These are phyloP conservation scores for Leishmania aethiopica DNA, from an alignment of 208 protist genomes.

Conservation along the genomic window DNA sequence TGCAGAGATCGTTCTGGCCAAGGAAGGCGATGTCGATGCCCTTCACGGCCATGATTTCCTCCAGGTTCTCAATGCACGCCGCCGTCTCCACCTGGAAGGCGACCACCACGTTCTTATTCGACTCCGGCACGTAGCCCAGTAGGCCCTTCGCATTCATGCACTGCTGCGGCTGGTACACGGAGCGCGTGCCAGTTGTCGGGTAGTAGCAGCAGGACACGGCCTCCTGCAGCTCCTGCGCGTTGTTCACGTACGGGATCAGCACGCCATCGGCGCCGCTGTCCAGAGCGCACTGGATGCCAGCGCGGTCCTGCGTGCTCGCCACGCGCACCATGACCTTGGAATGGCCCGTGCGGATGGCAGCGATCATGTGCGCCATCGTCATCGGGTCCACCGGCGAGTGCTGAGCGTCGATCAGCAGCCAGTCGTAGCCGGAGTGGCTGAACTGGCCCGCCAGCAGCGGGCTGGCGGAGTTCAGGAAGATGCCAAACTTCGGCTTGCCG, in stretches of 20 bases:
- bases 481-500: slow-evolving; percentile 82
- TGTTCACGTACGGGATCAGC: slow-evolving; percentile 87
- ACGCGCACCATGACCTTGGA: slow-evolving; percentile 78
- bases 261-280: slow-evolving; percentile 79
- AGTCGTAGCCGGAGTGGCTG: slow-evolving; percentile 84
- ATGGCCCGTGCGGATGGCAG: slow-evolving; percentile 64
- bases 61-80: slow-evolving; percentile 79
- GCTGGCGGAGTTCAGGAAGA: slow-evolving; percentile 79
- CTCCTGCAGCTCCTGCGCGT: slow-evolving; percentile 66
- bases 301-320: slow-evolving; percentile 67
- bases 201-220: slow-evolving; percentile 85
- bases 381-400: slow-evolving; percentile 68
- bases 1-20: slow-evolving; percentile 84
- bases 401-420: slow-evolving; percentile 80
- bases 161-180: slow-evolving; percentile 80
- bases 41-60: slow-evolving; percentile 81
- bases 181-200: slow-evolving; percentile 73
- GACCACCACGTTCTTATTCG: slow-evolving; percentile 81
- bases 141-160: slow-evolving; percentile 79
- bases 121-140: slow-evolving; percentile 73
- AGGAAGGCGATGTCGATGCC: slow-evolving; percentile 84
- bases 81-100: slow-evolving; percentile 85
- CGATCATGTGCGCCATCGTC: slow-evolving; percentile 67
- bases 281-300: slow-evolving; percentile 79
- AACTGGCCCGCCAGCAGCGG: slow-evolving; percentile 78